phyloP scores from a whole-genome alignment of 495 filamentous ascomycete genomes.

The Trichocladium antarcticum region DNA sequence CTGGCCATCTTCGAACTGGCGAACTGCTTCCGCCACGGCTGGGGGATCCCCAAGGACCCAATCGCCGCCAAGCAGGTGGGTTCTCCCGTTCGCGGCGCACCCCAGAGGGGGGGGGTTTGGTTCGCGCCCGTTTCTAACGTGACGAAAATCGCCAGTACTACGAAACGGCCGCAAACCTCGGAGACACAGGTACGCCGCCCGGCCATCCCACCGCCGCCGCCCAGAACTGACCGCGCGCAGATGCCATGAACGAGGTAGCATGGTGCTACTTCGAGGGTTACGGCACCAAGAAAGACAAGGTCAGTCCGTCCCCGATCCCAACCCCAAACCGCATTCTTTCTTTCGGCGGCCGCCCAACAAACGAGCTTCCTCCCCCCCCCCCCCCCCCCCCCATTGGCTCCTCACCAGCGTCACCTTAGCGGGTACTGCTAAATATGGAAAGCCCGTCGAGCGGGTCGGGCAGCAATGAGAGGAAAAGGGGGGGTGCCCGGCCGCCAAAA shows the following conservation, averaged over 20 bases:
- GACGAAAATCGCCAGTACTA: slow-evolving; percentile 58
- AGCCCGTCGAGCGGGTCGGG: slow-evolving; percentile 4
- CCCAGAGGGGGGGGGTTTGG: too few species aligned
- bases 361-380: neutral
- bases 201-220: neutral
- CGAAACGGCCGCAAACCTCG: slow-evolving; percentile 90
- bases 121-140: too few species aligned
- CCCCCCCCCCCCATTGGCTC: too few species aligned
- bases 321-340: neutral
- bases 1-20: slow-evolving; percentile 92
- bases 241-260: slow-evolving; percentile 94
- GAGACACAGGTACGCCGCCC: slow-evolving; percentile 54
- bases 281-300: slow-evolving; percentile 94
- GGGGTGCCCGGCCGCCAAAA: too few species aligned
- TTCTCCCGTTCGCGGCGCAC: slow-evolving; percentile 15
- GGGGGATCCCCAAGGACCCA: slow-evolving; percentile 84
- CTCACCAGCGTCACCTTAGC: too few species aligned
- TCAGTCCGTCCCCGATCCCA: slow-evolving; percentile 37
- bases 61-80: slow-evolving; percentile 61
- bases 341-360: neutral
- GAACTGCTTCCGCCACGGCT: slow-evolving; percentile 92
- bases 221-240: slow-evolving; percentile 32
- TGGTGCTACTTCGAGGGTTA: slow-evolving; percentile 96
- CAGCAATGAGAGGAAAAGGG: slow-evolving; percentile 9
- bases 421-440: too few species aligned